Base-by-base conservation (phyloP, 1,139 yeast genomes). In the Citeromyces hawaiiensis region DNA sequence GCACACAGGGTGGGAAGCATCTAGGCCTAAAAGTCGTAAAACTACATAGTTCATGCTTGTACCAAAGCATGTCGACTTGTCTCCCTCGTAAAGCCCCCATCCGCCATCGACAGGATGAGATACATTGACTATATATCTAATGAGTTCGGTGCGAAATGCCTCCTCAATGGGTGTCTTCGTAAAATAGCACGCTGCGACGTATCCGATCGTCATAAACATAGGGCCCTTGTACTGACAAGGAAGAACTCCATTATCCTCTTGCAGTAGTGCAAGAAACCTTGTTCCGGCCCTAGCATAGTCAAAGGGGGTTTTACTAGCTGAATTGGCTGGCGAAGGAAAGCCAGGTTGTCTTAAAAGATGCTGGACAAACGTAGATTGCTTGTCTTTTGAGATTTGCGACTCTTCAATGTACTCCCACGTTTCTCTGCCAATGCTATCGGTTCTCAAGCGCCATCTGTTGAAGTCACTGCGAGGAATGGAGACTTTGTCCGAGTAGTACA, bases 101-200 rank as follows among this genome's bases (percentile, higher is more conserved):
- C 98, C 99, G n/a, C 99, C 99, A 59, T 93, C 99, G 0, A 87
- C 95, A 0, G 96, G 97, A 55, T 91, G 96, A 0, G 97, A 80
- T 1, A 85, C 72, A 54, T 93, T 93, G 15, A 86, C 86, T 17
- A 91, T 61, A 53, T 87, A 91, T 42, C 97, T 68, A 33, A 82
- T 75, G 56, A 93, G 63, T 56, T 93, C 98, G 9, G 63, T 59
- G 45, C 66, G 63, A 48, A 71, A 75, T 25, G 76, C 79, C 35
- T 76, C 76, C 0, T 91, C 80, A 29, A 91, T 82, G 16, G 72
- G 75, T 0, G 74, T 68, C 34, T 74, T 71, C 16, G 91, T 70
- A 55, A 76, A 78, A 55, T 87, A 85, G 50, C 74, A 70, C 3
- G 87, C 76, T 1, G 72, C 83, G 15, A 91, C 76, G 50, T 82